phyloP scores from a whole-genome alignment of 1,139 yeast genomes.

The Scheffersomyces cryptocercus region DNA sequence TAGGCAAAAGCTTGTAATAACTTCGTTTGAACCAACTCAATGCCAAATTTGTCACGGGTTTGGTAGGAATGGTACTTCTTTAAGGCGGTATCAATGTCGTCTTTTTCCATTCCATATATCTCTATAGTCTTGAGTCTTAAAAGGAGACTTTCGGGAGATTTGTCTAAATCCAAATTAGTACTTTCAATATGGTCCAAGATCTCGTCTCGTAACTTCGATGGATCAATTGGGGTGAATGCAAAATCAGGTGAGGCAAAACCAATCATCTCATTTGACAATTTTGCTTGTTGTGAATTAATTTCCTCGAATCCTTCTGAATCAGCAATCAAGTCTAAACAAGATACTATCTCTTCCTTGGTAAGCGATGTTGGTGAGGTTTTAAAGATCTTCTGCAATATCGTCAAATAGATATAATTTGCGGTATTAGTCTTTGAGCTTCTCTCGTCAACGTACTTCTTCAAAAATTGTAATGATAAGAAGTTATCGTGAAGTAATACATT shows the following conservation, averaged over 20 bases:
- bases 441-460: neutral
- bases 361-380: slow-evolving; percentile 2
- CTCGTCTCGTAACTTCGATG: neutral
- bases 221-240: neutral
- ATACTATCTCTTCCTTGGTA: slow-evolving; percentile 1
- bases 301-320: slow-evolving; percentile 19
- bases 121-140: slow-evolving; percentile 32
- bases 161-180: slow-evolving; percentile 25
- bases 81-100: slow-evolving; percentile 28
- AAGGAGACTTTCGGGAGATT: slow-evolving; percentile 24
- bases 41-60: slow-evolving; percentile 33
- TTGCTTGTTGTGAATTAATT: slow-evolving; percentile 25
- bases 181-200: slow-evolving; percentile 19
- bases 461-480: neutral
- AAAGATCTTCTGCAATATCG: slow-evolving; percentile 7
- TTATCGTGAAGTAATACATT: neutral
- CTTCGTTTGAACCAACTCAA: slow-evolving; percentile 33
- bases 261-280: slow-evolving; percentile 11
- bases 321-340: slow-evolving; percentile 2
- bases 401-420: slow-evolving; percentile 5
- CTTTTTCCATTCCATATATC: slow-evolving; percentile 36
- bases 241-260: neutral
- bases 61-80: slow-evolving; percentile 39
- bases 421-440: neutral
- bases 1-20: slow-evolving; percentile 25